Conservation (phyloP, 495 filamentous ascomycete genomes). For the Tuber magnatum region DNA sequence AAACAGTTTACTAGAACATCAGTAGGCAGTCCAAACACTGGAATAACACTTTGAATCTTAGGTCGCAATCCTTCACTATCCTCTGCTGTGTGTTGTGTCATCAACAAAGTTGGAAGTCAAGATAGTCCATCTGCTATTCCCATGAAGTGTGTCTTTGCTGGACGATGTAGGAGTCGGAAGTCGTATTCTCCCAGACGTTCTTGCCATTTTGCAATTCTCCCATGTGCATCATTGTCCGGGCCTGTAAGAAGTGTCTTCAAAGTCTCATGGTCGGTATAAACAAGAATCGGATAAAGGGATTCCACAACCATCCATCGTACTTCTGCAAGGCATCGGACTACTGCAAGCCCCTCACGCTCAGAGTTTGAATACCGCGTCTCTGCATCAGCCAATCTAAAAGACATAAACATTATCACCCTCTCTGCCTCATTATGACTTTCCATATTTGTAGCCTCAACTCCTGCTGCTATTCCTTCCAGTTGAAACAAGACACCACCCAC, state of each 20-base stretch:
- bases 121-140: neutral
- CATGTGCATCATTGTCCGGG: neutral
- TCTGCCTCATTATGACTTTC: neutral
- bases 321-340: neutral
- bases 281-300: neutral
- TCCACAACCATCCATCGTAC: neutral
- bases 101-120: neutral
- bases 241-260: neutral
- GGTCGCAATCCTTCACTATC: neutral
- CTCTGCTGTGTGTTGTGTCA: neutral
- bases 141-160: neutral
- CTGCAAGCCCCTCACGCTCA: neutral
- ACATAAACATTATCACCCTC: constrained; percentile 10
- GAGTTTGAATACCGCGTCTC: neutral
- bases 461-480: neutral
- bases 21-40: neutral
- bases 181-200: neutral
- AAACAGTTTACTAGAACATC: neutral
- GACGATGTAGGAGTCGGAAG: neutral
- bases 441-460: neutral
- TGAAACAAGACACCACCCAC: constrained; percentile 9
- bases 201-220: neutral
- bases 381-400: neutral
- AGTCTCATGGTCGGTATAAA: constrained; percentile 6
- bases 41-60: neutral